Base-by-base conservation (phyloP, 2,329 filamentous ascomycete species). In the Chaetothyriales sp. region DNA sequence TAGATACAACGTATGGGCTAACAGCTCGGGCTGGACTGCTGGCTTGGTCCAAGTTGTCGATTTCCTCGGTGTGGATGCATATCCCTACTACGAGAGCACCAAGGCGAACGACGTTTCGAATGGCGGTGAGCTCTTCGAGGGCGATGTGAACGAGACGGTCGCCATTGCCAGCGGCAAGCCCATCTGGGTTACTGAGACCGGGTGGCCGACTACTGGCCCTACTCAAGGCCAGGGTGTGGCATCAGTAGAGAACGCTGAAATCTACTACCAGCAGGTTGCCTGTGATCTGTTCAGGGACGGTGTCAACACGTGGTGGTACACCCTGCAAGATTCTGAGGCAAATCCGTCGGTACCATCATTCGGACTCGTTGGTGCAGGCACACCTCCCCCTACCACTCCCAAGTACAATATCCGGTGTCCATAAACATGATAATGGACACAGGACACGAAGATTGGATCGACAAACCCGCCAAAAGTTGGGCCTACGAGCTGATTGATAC, bases 11-110 rank as follows among this genome's bases (percentile, higher is more conserved):
- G 79, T 78, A 49, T 89, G 80, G 74, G 79, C 79, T 64, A 87
- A 93, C 66, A 66, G 69, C 48, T 78, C 81, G 62, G 93, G 90
- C 75, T 67, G 57, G 49, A 58, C 52, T 7, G 51, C 69, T 47
- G 78, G 74, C 43, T 79, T 93, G 53, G 79, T 86, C 53, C 72
- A 80, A 8, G 78, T 77, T 43, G 70, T 75, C 55, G 87, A 94
- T 72, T 94, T 80, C 75, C 67, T 94, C 53, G 88, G 88, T 58
- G 79, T 90, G 65, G 86, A 94, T 64, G 83, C 81, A 18, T 93
- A 92, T 66, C 77, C 86, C 18, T 94, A 88, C 75, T 94, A 82
- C 71, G 79, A 94, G 71, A 75, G 74, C 60, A 82, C 79, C 53
- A 57, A 61, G 42, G 48, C 44, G 20, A 61, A 61, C 55, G 68